Evolutionary conservation across 495 filamentous ascomycete genomes (phyloP).

Genomic region (Penicillium ucsense): DNA sequence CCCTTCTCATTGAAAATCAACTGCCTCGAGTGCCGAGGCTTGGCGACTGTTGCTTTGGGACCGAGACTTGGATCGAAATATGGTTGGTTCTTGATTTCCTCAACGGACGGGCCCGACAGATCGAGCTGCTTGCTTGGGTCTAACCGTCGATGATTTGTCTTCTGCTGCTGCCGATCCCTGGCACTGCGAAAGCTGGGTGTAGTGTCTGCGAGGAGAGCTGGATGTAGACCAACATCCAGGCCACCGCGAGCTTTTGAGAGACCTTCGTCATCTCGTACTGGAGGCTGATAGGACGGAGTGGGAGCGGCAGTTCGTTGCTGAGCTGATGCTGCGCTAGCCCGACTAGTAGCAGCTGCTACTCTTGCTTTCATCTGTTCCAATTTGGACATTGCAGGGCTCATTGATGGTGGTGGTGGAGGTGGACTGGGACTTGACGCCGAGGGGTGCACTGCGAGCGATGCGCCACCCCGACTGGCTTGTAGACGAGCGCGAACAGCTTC

Average conservation of each 20-base stretch:
- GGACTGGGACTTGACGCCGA: constrained; percentile 26
- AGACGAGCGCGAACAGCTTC: constrained; percentile 49
- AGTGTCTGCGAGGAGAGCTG: constrained; percentile 68
- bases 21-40: constrained; percentile 56
- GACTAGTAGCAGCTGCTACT: constrained; percentile 64
- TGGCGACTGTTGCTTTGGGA: constrained; percentile 51
- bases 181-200: constrained; percentile 51
- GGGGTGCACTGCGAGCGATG: constrained; percentile 19
- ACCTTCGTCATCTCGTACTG: constrained; percentile 38
- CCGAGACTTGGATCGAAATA: constrained; percentile 73
- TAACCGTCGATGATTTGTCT: constrained; percentile 47
- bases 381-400: constrained; percentile 41
- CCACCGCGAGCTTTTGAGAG: constrained; percentile 56
- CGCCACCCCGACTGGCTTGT: constrained; percentile 33
- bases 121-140: constrained; percentile 50
- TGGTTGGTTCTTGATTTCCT: constrained; percentile 66
- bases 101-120: constrained; percentile 56
- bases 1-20: constrained; percentile 92
- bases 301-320: constrained; percentile 30
- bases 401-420: constrained; percentile 33
- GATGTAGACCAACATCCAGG: constrained; percentile 82
- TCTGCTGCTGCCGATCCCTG: constrained; percentile 46
- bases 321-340: constrained; percentile 35
- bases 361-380: constrained; percentile 68
- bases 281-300: constrained; percentile 29